Conservation (phyloP, 331 rosid genomes). For the Quercus lobata region DNA sequence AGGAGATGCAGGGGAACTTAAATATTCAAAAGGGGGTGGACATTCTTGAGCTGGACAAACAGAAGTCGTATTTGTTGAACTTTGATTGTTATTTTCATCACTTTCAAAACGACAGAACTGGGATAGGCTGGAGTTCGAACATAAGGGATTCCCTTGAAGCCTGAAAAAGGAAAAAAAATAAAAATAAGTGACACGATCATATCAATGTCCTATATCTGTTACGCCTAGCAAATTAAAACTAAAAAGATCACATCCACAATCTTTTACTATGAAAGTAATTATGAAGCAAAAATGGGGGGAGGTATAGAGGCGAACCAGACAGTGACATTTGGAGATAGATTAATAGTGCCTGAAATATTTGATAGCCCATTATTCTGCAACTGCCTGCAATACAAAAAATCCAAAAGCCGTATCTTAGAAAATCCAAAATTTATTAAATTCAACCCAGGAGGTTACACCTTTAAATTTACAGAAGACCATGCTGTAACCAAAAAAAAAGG, state of each 20-base stretch:
- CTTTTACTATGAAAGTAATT: slow-evolving; percentile 3
- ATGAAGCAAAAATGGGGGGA: slow-evolving; percentile 1
- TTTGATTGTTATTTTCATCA: slow-evolving; percentile 7
- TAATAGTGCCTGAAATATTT: slow-evolving; percentile 46
- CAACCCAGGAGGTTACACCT: background rate
- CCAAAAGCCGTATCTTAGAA: slow-evolving; percentile 15
- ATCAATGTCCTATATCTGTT: background rate
- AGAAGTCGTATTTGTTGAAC: slow-evolving; percentile 21
- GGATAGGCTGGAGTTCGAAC: slow-evolving; percentile 32
- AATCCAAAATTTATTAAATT: background rate
- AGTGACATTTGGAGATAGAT: slow-evolving; percentile 62
- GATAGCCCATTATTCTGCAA: slow-evolving; percentile 62
- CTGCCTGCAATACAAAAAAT: slow-evolving; percentile 54
- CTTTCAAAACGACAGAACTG: slow-evolving; percentile 52
- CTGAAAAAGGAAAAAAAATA: slow-evolving; percentile 42
- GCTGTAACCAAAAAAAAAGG: too few relatives aligned
- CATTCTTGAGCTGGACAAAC: slow-evolving; percentile 46
- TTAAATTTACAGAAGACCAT: too few relatives aligned
- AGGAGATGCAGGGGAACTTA: slow-evolving; percentile 23
- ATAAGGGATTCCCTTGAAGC: slow-evolving; percentile 86
- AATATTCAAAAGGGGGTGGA: slow-evolving; percentile 60
- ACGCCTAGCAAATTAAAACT: background rate
- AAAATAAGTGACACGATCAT: background rate
- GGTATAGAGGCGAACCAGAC: slow-evolving; percentile 54
- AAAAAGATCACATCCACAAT: slow-evolving; percentile 3